Conservation (phyloP, 1,284 basidiomycete species). For the Ustilago lituana region DNA sequence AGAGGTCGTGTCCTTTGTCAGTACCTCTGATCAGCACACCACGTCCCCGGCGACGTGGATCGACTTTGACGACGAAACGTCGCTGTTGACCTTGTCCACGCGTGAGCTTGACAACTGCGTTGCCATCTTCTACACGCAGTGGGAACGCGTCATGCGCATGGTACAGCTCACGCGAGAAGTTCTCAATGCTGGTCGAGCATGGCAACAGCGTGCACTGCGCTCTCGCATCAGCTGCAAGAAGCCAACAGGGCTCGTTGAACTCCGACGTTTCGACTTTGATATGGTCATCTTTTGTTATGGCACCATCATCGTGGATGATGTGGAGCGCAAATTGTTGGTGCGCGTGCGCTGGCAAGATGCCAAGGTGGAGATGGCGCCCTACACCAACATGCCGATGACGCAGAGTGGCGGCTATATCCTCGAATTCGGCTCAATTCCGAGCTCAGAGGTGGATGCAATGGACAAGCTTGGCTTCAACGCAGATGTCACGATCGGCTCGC, state of each 20-base stretch:
- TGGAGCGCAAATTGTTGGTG: constrained; percentile 23
- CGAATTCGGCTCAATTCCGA: constrained; percentile 42
- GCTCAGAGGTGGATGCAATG: neutral
- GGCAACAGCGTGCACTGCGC: constrained; percentile 40
- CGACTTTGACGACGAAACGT: constrained; percentile 80
- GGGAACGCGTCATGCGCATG: constrained; percentile 89
- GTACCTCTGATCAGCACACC: constrained; percentile 72
- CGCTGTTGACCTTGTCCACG: constrained; percentile 84
- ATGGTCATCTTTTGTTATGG: constrained; percentile 71
- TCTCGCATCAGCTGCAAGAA: constrained; percentile 33
- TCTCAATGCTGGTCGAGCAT: constrained; percentile 49
- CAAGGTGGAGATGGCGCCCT: constrained; percentile 28
- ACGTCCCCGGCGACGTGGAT: constrained; percentile 80
- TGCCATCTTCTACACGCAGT: constrained; percentile 85
- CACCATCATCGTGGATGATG: constrained; percentile 2
- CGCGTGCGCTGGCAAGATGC: constrained; percentile 49
- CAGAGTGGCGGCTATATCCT: constrained; percentile 39
- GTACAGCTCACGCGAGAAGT: constrained; percentile 86
- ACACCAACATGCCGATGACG: constrained; percentile 12
- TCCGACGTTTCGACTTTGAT: constrained; percentile 12
- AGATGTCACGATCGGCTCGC: constrained; percentile 8
- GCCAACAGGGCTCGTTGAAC: constrained; percentile 25
- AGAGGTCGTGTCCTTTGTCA: constrained; percentile 21
- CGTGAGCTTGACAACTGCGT: constrained; percentile 86
- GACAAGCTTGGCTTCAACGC: constrained; percentile 6